These are phyloP conservation scores for Erysimum cheiranthoides DNA, from an alignment of 345 rosid species.

Conservation along the genomic window DNA sequence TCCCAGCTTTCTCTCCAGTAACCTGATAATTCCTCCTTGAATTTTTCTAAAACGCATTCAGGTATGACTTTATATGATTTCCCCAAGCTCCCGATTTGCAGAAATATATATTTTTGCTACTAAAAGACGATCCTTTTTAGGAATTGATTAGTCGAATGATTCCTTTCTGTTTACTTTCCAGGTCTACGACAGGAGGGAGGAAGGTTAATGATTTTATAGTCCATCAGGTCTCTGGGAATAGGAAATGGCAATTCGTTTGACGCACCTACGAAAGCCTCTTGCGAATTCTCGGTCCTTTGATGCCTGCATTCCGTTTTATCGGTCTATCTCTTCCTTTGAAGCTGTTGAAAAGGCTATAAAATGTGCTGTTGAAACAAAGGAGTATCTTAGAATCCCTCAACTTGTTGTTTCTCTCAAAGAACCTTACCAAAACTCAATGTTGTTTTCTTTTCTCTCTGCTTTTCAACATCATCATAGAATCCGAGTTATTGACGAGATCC, in stretches of 20 bases:
- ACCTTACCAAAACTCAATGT: slow-evolving; percentile 52
- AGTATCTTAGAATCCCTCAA: slow-evolving; percentile 64
- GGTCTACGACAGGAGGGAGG: slow-evolving; percentile 3
- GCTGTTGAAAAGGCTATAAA: slow-evolving; percentile 58
- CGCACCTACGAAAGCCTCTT: slow-evolving; percentile 35
- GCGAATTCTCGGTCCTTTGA: slow-evolving; percentile 30
- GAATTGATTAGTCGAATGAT: slow-evolving; percentile 8
- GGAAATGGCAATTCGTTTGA: slow-evolving; percentile 44
- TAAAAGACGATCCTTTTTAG: no score
- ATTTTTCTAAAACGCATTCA: slow-evolving; percentile 7
- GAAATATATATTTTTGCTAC: background rate
- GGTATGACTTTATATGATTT: slow-evolving; percentile 20
- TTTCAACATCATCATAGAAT: slow-evolving; percentile 52
- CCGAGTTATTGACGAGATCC: slow-evolving; percentile 62
- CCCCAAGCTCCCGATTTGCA: background rate
- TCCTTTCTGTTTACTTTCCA: slow-evolving; percentile 16
- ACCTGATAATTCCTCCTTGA: slow-evolving; percentile 5
- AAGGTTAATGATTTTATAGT: slow-evolving; percentile 8
- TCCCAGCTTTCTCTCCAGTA: background rate
- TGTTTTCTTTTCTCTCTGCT: slow-evolving; percentile 71
- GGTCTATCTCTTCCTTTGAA: slow-evolving; percentile 49
- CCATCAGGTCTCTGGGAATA: slow-evolving; percentile 2
- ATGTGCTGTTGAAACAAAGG: slow-evolving; percentile 62
- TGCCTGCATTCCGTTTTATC: slow-evolving; percentile 21
- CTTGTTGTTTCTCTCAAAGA: slow-evolving; percentile 55